Evolutionary conservation across 2,329 filamentous ascomycete genomes (phyloP), one percentile per base, ranked within the genome.

Genomic region (Phialophora chinensis): DNA sequence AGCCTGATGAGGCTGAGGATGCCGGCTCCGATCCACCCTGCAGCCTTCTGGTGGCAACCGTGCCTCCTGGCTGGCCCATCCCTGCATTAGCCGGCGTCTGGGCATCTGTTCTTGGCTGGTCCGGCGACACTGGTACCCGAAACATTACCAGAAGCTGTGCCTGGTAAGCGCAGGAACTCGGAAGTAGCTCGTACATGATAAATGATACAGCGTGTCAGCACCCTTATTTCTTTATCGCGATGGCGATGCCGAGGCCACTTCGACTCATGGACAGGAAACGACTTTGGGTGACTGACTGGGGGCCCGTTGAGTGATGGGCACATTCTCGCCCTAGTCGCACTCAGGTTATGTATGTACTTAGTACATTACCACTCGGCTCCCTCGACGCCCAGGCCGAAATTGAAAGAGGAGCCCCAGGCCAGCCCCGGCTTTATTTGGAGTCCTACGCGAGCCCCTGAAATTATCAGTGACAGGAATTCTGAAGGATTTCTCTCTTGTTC

Each of bases 1-100:
- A 61, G 59, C 47, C 59, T 54, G 60, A 62, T 62, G 59, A 62
- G 59, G 59, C 59, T 62, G 47, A 62, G 38, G 27, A 10, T 8
- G 20, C 17, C 52, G 12, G 27, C 17, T 0, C n/a, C 1, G 55
- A 23, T 29, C 33, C 55, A 58, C 55, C 20, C 29, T 20, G 1
- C 25, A 33, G 29, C 53, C 53, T 4, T 29, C 25, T 2, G n/a
- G 14, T 47, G 31, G 50, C 50, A 29, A 11, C 12, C 25, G 60
- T 8, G 35, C 11, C 60, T 25, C 4, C n/a, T 55, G 33, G 49
- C 10, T 56, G 60, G 60, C 5, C 11, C 25, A 23, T 62, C 60
- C 60, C 60, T 62, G 60, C 60, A 49, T 56, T 62, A 56, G 60
- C 52, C 35, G 7, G 33, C 31, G 7, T 14, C 27, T 52, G 44